phyloP scores from a whole-genome alignment of 441 rosid genomes.

The Oxalis stricta region DNA sequence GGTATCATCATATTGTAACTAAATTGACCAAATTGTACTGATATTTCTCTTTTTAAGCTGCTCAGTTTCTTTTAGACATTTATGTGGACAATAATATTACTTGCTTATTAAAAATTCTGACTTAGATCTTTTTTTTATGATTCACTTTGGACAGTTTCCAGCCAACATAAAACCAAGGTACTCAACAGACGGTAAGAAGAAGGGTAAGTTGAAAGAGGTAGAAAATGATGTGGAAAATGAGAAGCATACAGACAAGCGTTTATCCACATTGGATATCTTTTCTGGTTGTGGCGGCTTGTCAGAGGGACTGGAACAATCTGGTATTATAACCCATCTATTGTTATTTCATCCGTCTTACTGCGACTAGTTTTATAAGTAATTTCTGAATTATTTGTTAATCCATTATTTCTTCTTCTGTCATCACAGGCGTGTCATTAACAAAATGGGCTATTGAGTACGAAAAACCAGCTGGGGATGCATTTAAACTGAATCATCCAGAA shows the following conservation, averaged over 20 bases:
- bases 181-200: conserved; percentile 51
- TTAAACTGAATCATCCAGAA: conserved; percentile 68
- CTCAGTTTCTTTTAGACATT: background rate
- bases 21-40: background rate
- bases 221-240: conserved; percentile 27
- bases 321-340: conserved; percentile 21
- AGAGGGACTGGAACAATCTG: conserved; percentile 59
- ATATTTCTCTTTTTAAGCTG: background rate
- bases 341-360: background rate
- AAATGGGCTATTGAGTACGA: conserved; percentile 97
- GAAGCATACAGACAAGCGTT: conserved; percentile 21
- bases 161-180: conserved; percentile 36
- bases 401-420: conserved; percentile 3
- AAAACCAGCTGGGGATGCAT: conserved; percentile 85
- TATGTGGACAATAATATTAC: background rate
- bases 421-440: conserved; percentile 55
- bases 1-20: background rate
- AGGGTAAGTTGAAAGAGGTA: conserved; percentile 63
- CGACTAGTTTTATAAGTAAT: conserved; percentile 1
- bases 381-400: conserved; percentile 1
- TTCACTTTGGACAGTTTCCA: conserved; percentile 41
- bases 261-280: conserved; percentile 79
- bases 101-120: background rate
- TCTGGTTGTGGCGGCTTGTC: conserved; percentile 97
- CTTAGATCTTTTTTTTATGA: conserved; percentile 7